phyloP scores from a whole-genome alignment of 805 yeast species.

The Yamadazyma endophytica region DNA sequence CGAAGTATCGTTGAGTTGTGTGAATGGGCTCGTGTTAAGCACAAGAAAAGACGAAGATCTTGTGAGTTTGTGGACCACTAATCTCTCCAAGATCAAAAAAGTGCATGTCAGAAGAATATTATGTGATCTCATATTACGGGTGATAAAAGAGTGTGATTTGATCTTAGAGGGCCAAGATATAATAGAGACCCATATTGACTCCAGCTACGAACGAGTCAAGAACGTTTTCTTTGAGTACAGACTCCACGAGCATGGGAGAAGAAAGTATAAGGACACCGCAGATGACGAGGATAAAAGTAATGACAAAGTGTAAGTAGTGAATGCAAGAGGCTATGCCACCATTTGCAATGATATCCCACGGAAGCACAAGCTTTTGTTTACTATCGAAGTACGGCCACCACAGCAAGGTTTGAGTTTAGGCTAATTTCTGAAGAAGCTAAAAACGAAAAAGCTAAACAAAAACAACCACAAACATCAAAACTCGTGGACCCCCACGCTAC shows the following conservation, averaged over 20 bases:
- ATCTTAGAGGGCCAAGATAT: constrained; percentile 35
- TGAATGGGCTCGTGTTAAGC: constrained; percentile 58
- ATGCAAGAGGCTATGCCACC: not conserved
- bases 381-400: too few species aligned
- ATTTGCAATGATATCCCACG: too few species aligned
- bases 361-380: too few species aligned
- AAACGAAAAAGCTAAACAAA: too few species aligned
- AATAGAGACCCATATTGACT: constrained; percentile 26
- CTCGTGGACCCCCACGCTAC: too few species aligned
- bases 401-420: too few species aligned
- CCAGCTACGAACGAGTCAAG: constrained; percentile 37
- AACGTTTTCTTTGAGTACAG: constrained; percentile 47
- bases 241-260: constrained; percentile 34
- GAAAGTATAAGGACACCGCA: constrained; percentile 1
- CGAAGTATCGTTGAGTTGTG: constrained; percentile 42
- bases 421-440: too few species aligned
- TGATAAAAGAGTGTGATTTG: constrained; percentile 46
- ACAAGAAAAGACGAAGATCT: constrained; percentile 58
- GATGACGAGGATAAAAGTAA: not conserved
- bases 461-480: too few species aligned
- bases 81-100: constrained; percentile 28
- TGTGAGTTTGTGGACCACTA: constrained; percentile 60
- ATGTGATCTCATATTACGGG: constrained; percentile 42
- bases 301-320: not conserved
- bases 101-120: constrained; percentile 30